These are phyloP conservation scores for Emmonsiellopsis sp. DNA, from an alignment of 2,329 filamentous ascomycete genomes.

Conservation along the genomic window DNA sequence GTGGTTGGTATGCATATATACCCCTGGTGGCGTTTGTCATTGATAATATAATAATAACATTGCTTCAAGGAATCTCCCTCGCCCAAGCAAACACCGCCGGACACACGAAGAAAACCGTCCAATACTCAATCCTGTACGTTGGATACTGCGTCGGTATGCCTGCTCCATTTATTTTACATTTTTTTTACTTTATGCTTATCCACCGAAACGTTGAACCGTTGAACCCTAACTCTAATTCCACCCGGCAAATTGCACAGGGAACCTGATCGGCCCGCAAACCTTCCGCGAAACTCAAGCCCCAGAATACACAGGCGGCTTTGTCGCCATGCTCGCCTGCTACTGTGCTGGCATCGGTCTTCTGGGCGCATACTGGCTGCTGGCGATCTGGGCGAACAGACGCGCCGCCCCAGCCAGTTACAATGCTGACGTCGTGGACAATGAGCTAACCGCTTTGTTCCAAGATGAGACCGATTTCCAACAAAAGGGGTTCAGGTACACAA, in stretches of 20 bases:
- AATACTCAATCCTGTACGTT: constrained; percentile 31
- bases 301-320: constrained; percentile 28
- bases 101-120: constrained; percentile 34
- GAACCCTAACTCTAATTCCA: background rate
- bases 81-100: constrained; percentile 25
- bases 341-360: constrained; percentile 25
- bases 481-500: constrained; percentile 17
- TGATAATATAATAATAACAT: background rate
- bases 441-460: constrained; percentile 11
- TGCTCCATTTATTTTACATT: background rate
- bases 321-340: constrained; percentile 29
- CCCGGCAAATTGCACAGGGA: constrained; percentile 14
- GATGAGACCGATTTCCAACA: constrained; percentile 21
- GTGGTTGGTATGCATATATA: constrained; percentile 15
- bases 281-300: constrained; percentile 33
- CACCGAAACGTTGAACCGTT: background rate
- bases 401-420: background rate
- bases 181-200: background rate
- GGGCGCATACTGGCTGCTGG: constrained; percentile 23
- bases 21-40: background rate
- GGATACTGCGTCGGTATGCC: constrained; percentile 29
- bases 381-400: constrained; percentile 13
- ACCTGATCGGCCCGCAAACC: constrained; percentile 36
- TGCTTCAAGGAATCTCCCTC: constrained; percentile 3
- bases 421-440: constrained; percentile 4